Evolutionary conservation across 2,329 filamentous ascomycete species (phyloP).

Genomic region (Trichoderma sp.): DNA sequence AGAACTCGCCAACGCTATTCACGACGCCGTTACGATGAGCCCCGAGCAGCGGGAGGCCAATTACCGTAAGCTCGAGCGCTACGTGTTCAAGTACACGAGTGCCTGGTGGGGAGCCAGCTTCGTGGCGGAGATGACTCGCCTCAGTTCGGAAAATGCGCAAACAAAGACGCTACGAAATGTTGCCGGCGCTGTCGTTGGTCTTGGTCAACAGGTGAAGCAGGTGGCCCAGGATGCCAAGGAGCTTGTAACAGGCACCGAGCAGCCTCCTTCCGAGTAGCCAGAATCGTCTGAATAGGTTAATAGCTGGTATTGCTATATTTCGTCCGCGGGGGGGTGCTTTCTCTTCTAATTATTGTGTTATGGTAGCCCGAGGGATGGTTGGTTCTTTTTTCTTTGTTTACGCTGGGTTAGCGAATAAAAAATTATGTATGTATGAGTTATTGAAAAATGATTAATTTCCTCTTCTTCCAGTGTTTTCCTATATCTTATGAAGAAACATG

Average conservation of each 20-base stretch:
- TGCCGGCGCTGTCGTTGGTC: constrained; percentile 38
- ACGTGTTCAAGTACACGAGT: constrained; percentile 96
- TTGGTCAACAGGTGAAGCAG: constrained; percentile 31
- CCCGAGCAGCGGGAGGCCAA: constrained; percentile 83
- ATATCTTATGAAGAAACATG: not conserved
- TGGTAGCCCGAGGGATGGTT: not conserved
- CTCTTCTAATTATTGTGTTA: not conserved
- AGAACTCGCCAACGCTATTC: constrained; percentile 86
- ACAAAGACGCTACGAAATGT: constrained; percentile 43
- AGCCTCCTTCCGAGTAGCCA: not conserved
- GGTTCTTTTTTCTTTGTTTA: not conserved
- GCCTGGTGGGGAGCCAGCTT: constrained; percentile 97
- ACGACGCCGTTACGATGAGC: constrained; percentile 95
- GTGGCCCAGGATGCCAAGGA: constrained; percentile 29
- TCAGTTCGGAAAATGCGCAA: constrained; percentile 41
- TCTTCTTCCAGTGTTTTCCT: not conserved
- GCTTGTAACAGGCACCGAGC: constrained; percentile 8
- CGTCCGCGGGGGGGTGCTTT: not conserved
- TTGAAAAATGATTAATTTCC: not conserved
- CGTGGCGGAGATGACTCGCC: constrained; percentile 72
- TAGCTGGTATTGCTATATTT: not conserved
- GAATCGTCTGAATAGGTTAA: not conserved
- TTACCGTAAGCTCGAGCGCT: constrained; percentile 88
- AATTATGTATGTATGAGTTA: not conserved
- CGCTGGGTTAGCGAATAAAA: constrained; percentile 15